phyloP scores from a whole-genome alignment of 2,329 filamentous ascomycete species.

The Ustulina deusta region DNA sequence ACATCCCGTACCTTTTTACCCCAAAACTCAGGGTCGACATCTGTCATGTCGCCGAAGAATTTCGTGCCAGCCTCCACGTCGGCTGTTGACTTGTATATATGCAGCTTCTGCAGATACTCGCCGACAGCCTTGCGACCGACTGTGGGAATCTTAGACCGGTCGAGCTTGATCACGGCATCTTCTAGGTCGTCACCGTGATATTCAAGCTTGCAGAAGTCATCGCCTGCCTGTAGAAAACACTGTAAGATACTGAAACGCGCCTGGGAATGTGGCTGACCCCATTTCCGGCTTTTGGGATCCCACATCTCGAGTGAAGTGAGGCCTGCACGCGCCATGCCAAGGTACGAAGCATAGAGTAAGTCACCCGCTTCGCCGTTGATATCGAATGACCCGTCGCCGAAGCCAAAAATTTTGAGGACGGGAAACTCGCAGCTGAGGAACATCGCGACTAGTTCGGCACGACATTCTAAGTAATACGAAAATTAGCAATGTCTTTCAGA shows the following conservation, averaged over 20 bases:
- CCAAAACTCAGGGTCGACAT: conserved; percentile 85
- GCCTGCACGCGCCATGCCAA: conserved; percentile 95
- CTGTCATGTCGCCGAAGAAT: conserved; percentile 86
- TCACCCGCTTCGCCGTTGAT: conserved; percentile 84
- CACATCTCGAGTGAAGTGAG: conserved; percentile 91
- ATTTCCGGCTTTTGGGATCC: conserved; percentile 90
- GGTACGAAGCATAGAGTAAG: conserved; percentile 87
- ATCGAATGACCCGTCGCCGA: conserved; percentile 80
- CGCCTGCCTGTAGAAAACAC: conserved; percentile 86
- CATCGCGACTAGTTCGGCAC: conserved; percentile 95
- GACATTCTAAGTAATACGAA: conserved; percentile 74
- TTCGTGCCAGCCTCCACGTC: conserved; percentile 81
- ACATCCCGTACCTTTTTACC: conserved; percentile 81
- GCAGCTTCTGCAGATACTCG: conserved; percentile 88
- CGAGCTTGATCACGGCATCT: conserved; percentile 83
- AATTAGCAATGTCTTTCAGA: conserved; percentile 14
- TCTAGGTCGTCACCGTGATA: conserved; percentile 79
- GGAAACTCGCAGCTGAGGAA: conserved; percentile 86
- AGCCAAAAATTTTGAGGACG: conserved; percentile 91
- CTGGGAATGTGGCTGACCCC: conserved; percentile 93
- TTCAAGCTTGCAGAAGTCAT: conserved; percentile 85
- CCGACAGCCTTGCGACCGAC: conserved; percentile 85
- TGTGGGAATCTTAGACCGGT: conserved; percentile 87
- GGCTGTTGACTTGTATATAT: conserved; percentile 91
- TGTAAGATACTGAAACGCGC: conserved; percentile 87